Conservation (phyloP, 148 eudicot genomes). For the Rhododendron williamsianum region DNA sequence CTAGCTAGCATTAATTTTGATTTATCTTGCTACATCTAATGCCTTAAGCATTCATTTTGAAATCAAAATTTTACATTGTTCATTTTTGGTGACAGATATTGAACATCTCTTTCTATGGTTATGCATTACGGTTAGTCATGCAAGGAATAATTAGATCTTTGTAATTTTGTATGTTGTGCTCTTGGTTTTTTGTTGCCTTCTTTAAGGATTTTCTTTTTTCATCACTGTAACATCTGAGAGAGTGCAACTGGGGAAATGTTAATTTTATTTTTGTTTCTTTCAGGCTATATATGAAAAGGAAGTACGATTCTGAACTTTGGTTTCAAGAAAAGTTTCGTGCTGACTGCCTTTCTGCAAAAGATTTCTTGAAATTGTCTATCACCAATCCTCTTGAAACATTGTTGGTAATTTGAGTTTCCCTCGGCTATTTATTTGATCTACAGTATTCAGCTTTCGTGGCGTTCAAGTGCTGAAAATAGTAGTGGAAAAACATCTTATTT, state of each 20-base stretch:
- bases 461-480: constrained; percentile 3
- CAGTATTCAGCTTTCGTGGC: not conserved
- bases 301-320: constrained; percentile 65
- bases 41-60: not conserved
- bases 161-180: not conserved
- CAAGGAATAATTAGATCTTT: not conserved
- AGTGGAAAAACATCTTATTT: not conserved
- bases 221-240: not conserved
- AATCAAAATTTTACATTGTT: no score
- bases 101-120: not conserved
- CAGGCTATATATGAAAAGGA: constrained; percentile 62
- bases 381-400: constrained; percentile 48
- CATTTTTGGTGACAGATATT: not conserved
- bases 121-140: not conserved
- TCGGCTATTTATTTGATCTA: not conserved
- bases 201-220: not conserved
- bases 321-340: constrained; percentile 48
- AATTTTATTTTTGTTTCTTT: not conserved
- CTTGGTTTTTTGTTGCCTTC: not conserved
- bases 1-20: not conserved
- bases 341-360: constrained; percentile 54
- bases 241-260: not conserved
- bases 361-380: constrained; percentile 56
- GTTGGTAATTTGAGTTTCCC: constrained; percentile 43
- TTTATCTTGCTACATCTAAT: not conserved